phyloP scores from a whole-genome alignment of 345 rosid species.

The Hevea brasiliensis region DNA sequence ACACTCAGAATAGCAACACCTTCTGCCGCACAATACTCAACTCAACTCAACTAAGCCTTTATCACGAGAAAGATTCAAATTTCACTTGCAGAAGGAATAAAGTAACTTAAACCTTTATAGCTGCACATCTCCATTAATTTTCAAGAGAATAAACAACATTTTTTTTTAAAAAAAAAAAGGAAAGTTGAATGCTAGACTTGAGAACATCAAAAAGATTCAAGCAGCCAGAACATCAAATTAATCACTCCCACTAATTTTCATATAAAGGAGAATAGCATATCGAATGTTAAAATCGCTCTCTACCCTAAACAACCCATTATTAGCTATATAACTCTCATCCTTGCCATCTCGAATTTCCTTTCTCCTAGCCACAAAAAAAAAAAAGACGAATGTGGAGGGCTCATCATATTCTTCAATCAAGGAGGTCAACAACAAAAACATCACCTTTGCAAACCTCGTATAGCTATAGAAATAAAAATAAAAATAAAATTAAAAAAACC shows the following conservation, averaged over 20 bases:
- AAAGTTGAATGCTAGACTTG: not conserved
- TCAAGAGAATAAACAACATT: not conserved
- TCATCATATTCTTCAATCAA: not conserved
- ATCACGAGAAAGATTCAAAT: not conserved
- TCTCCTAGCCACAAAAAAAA: not conserved
- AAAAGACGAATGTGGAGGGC: not conserved
- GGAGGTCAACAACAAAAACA: not conserved
- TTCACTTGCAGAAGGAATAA: not conserved
- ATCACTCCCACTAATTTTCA: not conserved
- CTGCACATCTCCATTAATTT: not conserved
- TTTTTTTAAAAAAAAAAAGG: not conserved
- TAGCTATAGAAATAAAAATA: too few relatives aligned
- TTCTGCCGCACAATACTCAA: not conserved
- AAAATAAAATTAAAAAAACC: too few relatives aligned
- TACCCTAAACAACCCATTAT: not conserved
- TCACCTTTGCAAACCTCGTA: not conserved
- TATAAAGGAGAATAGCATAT: not conserved
- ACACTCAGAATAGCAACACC: not conserved
- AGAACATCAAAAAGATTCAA: not conserved
- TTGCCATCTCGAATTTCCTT: not conserved
- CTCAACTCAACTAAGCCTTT: too few relatives aligned
- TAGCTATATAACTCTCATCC: not conserved
- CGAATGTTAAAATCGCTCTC: not conserved
- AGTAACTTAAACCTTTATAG: not conserved
- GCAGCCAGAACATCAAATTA: not conserved